Conservation (phyloP, 2,329 filamentous ascomycete species). For the Diaporthe sp. region DNA sequence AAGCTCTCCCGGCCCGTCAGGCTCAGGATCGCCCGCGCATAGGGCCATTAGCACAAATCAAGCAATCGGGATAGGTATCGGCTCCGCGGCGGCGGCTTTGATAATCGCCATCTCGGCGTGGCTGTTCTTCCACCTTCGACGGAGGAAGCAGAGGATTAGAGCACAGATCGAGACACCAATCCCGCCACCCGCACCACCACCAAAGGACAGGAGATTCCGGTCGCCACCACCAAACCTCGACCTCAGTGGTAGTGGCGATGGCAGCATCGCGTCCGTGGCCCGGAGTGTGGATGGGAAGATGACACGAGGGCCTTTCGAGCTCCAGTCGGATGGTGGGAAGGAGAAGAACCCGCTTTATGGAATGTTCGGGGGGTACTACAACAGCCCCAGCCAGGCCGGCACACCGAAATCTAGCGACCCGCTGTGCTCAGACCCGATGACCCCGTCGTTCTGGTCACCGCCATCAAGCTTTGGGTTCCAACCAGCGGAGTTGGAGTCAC, state of each 20-base stretch:
- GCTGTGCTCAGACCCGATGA: slow-evolving; percentile 1
- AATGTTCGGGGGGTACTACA: slow-evolving; percentile 9
- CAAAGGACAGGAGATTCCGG: slow-evolving; percentile 23
- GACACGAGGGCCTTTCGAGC: slow-evolving; percentile 33
- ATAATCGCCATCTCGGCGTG: slow-evolving; percentile 34
- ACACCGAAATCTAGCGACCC: slow-evolving; percentile 20
- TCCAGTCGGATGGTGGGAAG: slow-evolving; percentile 6
- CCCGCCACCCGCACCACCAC: slow-evolving; percentile 24
- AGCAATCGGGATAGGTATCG: slow-evolving; percentile 41
- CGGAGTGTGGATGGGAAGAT: slow-evolving; percentile 19
- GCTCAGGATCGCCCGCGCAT: slow-evolving; percentile 21
- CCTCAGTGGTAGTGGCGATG: not conserved
- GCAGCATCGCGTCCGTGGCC: slow-evolving; percentile 21
- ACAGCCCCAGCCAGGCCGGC: slow-evolving; percentile 20
- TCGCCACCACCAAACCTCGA: slow-evolving; percentile 10
- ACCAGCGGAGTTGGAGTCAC: slow-evolving; percentile 34
- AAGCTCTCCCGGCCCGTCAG: not conserved
- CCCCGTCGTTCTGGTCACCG: slow-evolving; percentile 25
- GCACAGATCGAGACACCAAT: slow-evolving; percentile 23
- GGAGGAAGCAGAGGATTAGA: slow-evolving; percentile 35
- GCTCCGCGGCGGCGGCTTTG: slow-evolving; percentile 39
- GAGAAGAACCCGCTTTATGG: slow-evolving; percentile 13
- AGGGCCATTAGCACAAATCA: slow-evolving; percentile 37
- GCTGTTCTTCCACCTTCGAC: slow-evolving; percentile 39
- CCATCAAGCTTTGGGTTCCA: slow-evolving; percentile 27